These are phyloP conservation scores for Athelia sp. DNA, from an alignment of 1,284 basidiomycete species.

Conservation along the genomic window DNA sequence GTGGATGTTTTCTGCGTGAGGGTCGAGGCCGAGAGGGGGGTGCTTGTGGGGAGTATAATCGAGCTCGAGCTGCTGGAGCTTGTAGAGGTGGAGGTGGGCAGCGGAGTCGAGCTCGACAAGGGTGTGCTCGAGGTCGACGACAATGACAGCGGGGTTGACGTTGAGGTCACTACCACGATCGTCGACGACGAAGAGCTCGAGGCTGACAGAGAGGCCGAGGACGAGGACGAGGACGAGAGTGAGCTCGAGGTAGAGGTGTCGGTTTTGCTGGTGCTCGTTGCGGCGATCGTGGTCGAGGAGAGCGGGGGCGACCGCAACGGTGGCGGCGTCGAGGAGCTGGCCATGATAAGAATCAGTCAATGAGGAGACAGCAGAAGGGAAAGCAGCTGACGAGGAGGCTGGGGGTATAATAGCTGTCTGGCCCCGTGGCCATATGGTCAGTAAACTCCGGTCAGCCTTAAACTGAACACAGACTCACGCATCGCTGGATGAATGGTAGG, in stretches of 20 bases:
- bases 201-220: slow-evolving; percentile 9
- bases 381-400: too few species aligned
- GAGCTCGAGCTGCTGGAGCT: slow-evolving; percentile 3
- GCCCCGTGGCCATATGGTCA: too few species aligned
- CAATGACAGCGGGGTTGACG: slow-evolving; percentile 9
- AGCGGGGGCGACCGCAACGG: not conserved
- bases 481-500: too few species aligned
- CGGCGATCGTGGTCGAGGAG: not conserved
- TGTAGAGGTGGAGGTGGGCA: slow-evolving; percentile 2
- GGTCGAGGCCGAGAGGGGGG: not conserved
- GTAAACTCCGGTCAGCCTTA: too few species aligned
- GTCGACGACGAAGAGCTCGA: slow-evolving; percentile 9
- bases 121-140: too few species aligned
- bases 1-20: not conserved
- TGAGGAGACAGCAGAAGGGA: too few species aligned
- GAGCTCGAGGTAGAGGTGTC: not conserved
- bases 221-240: slow-evolving; percentile 6
- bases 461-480: too few species aligned
- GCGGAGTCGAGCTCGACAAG: slow-evolving; percentile 2
- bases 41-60: slow-evolving; percentile 2
- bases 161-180: slow-evolving; percentile 1
- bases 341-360: too few species aligned
- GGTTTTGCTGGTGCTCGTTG: not conserved
- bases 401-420: too few species aligned
- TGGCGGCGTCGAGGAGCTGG: too few species aligned